Conservation (phyloP, 371 early-diverging fungal genomes). For the Mortierella sp. region DNA sequence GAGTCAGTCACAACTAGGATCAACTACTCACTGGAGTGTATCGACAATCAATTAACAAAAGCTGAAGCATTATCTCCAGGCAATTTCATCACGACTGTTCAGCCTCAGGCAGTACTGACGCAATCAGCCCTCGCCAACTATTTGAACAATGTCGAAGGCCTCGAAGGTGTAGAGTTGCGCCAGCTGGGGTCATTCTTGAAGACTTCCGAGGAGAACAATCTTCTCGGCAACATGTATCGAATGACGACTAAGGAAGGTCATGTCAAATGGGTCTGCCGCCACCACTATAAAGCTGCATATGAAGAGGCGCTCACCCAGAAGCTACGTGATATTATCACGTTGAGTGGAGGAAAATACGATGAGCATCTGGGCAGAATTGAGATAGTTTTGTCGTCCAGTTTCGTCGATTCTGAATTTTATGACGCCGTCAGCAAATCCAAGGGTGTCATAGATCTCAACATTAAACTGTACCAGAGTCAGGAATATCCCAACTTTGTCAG, state of each 20-base stretch:
- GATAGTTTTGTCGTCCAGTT: not conserved
- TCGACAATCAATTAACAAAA: not conserved
- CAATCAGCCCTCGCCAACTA: slow-evolving; percentile 10
- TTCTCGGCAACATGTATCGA: slow-evolving; percentile 1
- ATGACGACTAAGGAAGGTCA: slow-evolving; percentile 3
- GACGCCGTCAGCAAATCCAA: not conserved
- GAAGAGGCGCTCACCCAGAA: not conserved
- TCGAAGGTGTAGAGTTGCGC: slow-evolving; percentile 12
- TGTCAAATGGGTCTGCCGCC: slow-evolving; percentile 13
- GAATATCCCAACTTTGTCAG: not conserved
- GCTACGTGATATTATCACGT: slow-evolving; percentile 5
- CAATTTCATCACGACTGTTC: not conserved
- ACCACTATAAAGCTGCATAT: not conserved
- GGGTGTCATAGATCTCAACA: too few species aligned
- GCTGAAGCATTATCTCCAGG: not conserved
- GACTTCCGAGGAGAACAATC: not conserved
- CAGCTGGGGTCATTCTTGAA: slow-evolving; percentile 14
- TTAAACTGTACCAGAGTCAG: not conserved
- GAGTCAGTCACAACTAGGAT: slow-evolving; percentile 1
- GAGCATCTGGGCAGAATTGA: slow-evolving; percentile 21
- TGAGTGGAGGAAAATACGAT: slow-evolving; percentile 23
- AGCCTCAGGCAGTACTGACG: not conserved
- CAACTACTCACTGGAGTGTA: slow-evolving; percentile 2
- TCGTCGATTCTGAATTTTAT: not conserved
- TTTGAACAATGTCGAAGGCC: slow-evolving; percentile 9